Evolutionary conservation across 2,329 filamentous ascomycete species (phyloP).

Genomic region (Fusarium albidum): DNA sequence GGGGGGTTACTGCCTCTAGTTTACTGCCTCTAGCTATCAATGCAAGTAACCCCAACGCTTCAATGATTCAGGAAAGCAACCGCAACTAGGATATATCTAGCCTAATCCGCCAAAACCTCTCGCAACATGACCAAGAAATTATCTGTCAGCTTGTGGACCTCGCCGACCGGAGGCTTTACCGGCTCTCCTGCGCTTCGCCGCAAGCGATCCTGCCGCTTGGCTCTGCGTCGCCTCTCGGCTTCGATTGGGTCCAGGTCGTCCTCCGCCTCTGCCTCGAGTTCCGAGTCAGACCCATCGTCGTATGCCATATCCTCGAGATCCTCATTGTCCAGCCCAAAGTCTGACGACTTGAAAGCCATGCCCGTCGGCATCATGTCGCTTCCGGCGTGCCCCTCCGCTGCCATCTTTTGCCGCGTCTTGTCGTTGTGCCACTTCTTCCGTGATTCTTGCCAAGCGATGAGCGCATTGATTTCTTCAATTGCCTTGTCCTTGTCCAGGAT

Average conservation of each 20-base stretch:
- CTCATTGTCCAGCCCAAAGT: conserved; percentile 89
- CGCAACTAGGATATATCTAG: conserved; percentile 25
- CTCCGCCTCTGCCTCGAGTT: conserved; percentile 75
- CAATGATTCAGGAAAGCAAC: conserved; percentile 7
- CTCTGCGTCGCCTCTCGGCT: conserved; percentile 80
- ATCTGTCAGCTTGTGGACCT: conserved; percentile 81
- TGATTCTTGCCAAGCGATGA: conserved; percentile 94
- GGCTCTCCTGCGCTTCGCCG: conserved; percentile 85
- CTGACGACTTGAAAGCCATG: conserved; percentile 74
- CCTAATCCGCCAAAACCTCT: conserved; percentile 77
- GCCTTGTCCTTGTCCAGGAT: conserved; percentile 76
- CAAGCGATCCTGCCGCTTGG: conserved; percentile 81
- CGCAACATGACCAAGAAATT: conserved; percentile 85
- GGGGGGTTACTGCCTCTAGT: too few species aligned
- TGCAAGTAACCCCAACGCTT: conserved; percentile 7
- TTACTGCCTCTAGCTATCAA: conserved; percentile 5
- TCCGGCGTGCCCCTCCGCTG: conserved; percentile 71
- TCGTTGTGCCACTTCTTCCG: conserved; percentile 98
- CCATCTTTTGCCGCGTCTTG: conserved; percentile 99
- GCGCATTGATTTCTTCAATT: conserved; percentile 79
- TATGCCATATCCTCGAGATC: conserved; percentile 89
- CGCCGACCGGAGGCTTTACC: conserved; percentile 77
- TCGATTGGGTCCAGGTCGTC: conserved; percentile 88
- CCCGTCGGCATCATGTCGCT: conserved; percentile 61
- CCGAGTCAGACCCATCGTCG: conserved; percentile 72